Conservation (phyloP, 2,329 filamentous ascomycete species). For the Macrophomina phaseolina region DNA sequence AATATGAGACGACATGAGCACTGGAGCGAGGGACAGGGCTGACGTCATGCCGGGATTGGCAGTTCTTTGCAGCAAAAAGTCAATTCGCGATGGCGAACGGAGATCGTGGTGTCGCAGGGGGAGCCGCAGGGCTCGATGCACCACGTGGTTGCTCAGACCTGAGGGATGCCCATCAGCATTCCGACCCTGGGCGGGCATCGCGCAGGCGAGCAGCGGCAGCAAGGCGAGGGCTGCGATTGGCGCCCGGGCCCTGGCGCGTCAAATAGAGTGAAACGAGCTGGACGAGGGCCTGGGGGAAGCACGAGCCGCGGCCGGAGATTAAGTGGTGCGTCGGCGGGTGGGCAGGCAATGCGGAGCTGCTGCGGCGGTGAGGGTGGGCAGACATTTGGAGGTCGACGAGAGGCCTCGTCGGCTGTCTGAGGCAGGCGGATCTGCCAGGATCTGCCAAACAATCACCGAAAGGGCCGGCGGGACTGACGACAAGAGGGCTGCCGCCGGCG, state of each 20-base stretch:
- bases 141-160: conserved; percentile 25
- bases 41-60: conserved; percentile 16
- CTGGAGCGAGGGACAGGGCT: not conserved
- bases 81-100: not conserved
- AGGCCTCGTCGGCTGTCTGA: conserved; percentile 3
- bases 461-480: conserved; percentile 6
- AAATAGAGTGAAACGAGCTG: conserved; percentile 22
- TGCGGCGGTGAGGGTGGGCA: conserved; percentile 17
- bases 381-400: conserved; percentile 12
- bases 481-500: not conserved
- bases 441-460: conserved; percentile 22
- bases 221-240: conserved; percentile 13
- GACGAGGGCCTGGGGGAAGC: conserved; percentile 14
- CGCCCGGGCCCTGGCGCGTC: not conserved
- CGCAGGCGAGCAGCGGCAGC: not conserved
- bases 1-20: conserved; percentile 19
- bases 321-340: conserved; percentile 17
- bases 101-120: conserved; percentile 22
- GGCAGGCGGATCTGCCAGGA: conserved; percentile 6
- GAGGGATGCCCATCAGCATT: conserved; percentile 9
- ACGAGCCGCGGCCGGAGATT: conserved; percentile 24
- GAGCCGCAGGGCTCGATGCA: conserved; percentile 9
- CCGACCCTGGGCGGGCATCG: conserved; percentile 19
- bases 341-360: conserved; percentile 15
- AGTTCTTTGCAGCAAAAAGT: not conserved